Evolutionary conservation across 805 yeast genomes (phyloP).

Genomic region (Pichia cephalocereana): DNA sequence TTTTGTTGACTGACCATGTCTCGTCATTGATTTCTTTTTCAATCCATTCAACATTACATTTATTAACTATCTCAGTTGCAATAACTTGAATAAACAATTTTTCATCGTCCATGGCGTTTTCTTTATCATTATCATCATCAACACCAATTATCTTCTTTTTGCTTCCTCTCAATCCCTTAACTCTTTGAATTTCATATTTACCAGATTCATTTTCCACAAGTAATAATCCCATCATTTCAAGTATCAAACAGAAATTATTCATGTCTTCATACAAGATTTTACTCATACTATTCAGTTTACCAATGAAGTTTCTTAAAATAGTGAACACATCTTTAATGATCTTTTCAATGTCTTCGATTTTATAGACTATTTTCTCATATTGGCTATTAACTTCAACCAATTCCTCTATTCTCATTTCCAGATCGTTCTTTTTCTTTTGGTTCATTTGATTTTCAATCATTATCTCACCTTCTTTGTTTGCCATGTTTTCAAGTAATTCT

Average conservation of each 20-base stretch:
- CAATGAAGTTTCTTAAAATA: slow-evolving; percentile 18
- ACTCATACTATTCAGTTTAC: slow-evolving; percentile 35
- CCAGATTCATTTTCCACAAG: slow-evolving; percentile 31
- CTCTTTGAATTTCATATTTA: slow-evolving; percentile 53
- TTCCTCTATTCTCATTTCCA: slow-evolving; percentile 37
- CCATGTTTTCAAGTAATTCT: slow-evolving; percentile 59
- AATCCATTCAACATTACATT: slow-evolving; percentile 1
- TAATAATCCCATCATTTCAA: slow-evolving; percentile 73
- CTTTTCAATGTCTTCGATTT: slow-evolving; percentile 18
- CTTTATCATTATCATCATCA: neutral
- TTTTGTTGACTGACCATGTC: no score
- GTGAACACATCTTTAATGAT: slow-evolving; percentile 14
- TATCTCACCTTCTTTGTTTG: slow-evolving; percentile 53
- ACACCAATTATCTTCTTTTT: slow-evolving; percentile 14
- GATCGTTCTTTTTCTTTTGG: slow-evolving; percentile 40
- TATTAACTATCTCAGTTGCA: neutral
- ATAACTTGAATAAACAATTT: slow-evolving; percentile 12
- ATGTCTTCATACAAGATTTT: slow-evolving; percentile 30
- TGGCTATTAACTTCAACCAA: slow-evolving; percentile 34
- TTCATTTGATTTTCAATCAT: slow-evolving; percentile 41
- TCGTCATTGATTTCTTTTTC: slow-evolving; percentile 6
- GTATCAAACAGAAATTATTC: slow-evolving; percentile 42
- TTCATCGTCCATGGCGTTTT: neutral
- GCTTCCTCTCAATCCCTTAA: slow-evolving; percentile 61
- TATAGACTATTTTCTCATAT: slow-evolving; percentile 19